Percentiles rank a stretch among this genome's conserved stretches.
Evolutionary conservation across 345 rosid species (phyloP).

Genomic region (Arabis hirsuta): DNA sequence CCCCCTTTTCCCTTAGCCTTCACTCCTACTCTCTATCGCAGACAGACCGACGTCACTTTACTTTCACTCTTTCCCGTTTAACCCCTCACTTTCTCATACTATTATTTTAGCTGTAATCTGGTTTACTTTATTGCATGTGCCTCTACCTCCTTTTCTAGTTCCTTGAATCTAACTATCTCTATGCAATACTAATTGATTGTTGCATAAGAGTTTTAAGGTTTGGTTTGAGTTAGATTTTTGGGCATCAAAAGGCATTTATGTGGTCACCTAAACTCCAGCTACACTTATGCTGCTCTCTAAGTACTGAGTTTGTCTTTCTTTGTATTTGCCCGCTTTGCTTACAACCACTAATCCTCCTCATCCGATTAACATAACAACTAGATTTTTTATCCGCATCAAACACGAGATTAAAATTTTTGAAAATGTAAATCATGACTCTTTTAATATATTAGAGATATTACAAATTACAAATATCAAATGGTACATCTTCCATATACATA

Average conservation of each 20-base stretch:
- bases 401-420: too few relatives aligned
- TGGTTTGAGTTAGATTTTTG: slow-evolving; percentile 17
- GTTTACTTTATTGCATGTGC: slow-evolving; percentile 40
- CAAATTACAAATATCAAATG: too few relatives aligned
- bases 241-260: slow-evolving; percentile 7
- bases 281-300: neutral
- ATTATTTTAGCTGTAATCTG: neutral
- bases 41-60: slow-evolving; percentile 48
- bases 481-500: too few relatives aligned
- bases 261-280: slow-evolving; percentile 29
- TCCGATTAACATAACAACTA: too few relatives aligned
- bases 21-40: slow-evolving; percentile 45
- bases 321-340: slow-evolving; percentile 7
- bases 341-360: neutral
- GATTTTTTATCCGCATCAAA: too few relatives aligned
- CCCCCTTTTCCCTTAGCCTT: slow-evolving; percentile 52
- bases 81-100: slow-evolving; percentile 27
- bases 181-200: slow-evolving; percentile 21
- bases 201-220: neutral
- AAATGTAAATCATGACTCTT: too few relatives aligned
- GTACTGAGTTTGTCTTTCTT: slow-evolving; percentile 5
- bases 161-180: neutral
- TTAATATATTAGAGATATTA: too few relatives aligned
- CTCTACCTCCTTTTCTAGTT: slow-evolving; percentile 26
- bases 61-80: slow-evolving; percentile 58